phyloP scores from a whole-genome alignment of 176 grass and related monocot species.

The Musa acuminata region DNA sequence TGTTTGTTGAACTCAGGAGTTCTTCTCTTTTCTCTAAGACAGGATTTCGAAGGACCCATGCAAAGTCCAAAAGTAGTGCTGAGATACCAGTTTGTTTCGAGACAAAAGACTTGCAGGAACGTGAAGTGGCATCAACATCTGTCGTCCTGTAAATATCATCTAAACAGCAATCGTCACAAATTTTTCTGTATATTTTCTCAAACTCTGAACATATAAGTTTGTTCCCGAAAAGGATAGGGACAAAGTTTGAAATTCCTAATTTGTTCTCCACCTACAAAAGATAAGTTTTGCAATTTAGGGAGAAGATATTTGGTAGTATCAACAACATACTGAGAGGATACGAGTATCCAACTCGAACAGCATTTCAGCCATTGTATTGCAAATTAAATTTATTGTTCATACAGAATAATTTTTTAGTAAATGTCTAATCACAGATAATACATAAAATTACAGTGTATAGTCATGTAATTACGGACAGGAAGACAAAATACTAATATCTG shows the following conservation, averaged over 20 bases:
- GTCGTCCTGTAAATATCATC: conserved; percentile 1
- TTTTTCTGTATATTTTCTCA: conserved; percentile 45
- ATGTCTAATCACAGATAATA: no score
- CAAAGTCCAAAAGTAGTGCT: conserved; percentile 67
- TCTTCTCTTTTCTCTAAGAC: conserved; percentile 32
- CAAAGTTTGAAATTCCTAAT: conserved; percentile 80
- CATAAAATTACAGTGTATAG: no score
- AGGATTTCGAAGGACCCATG: conserved; percentile 68
- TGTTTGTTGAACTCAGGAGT: conserved; percentile 43
- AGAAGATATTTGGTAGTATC: neutral
- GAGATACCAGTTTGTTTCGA: conserved; percentile 43
- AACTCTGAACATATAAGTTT: conserved; percentile 64
- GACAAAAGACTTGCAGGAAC: conserved; percentile 2
- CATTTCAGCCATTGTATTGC: no score
- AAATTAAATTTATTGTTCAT: no score
- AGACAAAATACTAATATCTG: neutral
- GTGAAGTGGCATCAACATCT: neutral
- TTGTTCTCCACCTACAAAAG: conserved; percentile 69
- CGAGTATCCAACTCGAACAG: no score
- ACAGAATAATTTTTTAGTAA: no score
- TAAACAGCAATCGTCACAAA: conserved; percentile 18
- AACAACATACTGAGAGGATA: no score
- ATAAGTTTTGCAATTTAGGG: neutral
- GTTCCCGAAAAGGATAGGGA: conserved; percentile 68
- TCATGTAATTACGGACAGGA: neutral